phyloP scores from a whole-genome alignment of 371 early-diverging fungal species.

The Mortierella sp. region DNA sequence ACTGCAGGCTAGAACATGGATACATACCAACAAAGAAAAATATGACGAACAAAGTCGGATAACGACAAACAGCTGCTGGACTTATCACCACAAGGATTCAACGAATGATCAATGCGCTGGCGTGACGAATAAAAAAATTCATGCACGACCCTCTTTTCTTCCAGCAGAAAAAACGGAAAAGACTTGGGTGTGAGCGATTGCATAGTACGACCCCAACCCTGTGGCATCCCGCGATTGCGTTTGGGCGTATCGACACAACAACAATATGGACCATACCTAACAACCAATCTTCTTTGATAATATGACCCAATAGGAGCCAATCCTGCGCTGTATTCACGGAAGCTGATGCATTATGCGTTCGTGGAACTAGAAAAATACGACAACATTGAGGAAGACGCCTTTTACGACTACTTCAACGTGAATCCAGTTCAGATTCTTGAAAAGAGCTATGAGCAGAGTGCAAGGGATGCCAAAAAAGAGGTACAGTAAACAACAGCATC shows the following conservation, averaged over 20 bases:
- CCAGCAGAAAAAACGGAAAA: neutral
- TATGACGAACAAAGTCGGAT: neutral
- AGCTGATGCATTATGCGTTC: conserved; percentile 93
- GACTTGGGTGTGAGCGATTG: neutral
- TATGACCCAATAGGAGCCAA: conserved; percentile 72
- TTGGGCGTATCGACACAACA: neutral
- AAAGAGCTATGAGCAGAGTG: conserved; percentile 80
- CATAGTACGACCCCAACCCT: neutral
- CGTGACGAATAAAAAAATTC: neutral
- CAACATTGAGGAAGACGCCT: conserved; percentile 77
- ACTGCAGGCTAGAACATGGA: neutral
- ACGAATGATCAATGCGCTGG: neutral
- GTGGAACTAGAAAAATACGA: conserved; percentile 89
- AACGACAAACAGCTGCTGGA: neutral
- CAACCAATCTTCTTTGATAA: neutral
- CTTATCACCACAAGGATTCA: neutral
- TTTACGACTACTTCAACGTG: conserved; percentile 77
- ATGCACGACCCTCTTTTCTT: conserved; percentile 13
- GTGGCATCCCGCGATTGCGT: neutral
- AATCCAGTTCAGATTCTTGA: conserved; percentile 86
- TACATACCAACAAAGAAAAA: neutral
- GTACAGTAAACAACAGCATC: conserved; percentile 52
- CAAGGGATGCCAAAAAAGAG: conserved; percentile 76
- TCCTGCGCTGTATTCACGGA: conserved; percentile 89
- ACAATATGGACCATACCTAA: neutral